Base-by-base conservation (phyloP, 2,329 filamentous ascomycete genomes). In the Monosporascus sp. region DNA sequence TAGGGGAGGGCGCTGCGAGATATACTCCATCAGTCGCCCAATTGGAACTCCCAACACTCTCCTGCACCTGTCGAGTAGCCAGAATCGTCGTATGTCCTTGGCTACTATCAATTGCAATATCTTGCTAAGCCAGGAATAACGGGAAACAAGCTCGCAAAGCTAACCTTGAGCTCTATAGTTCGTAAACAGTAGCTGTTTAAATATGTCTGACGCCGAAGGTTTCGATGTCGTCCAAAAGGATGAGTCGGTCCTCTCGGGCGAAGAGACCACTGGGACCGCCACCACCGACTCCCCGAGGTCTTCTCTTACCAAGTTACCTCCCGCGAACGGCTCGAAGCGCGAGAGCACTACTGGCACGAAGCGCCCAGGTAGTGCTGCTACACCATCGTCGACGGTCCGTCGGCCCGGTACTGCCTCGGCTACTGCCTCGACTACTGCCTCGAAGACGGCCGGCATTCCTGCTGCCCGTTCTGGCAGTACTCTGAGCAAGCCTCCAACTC, bases 181-280 rank as follows among this genome's bases (percentile, higher is more conserved):
- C 9, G n/a, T 7, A 22, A 46, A 27, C 8, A 46, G 43, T 50
- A 48, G 16, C 55, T 56, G 48, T 55, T 46, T 48, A 69, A 69
- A 38, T 58, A 78, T 78, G 76, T 76, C 76, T 62, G 76, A 79
- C 60, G 67, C 70, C 58, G 76, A 78, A 60, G 72, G 70, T 60
- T 70, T 73, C 65, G 75, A 77, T 56, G 70, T 72, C 54, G 68
- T 72, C 52, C 72, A 75, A 61, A 70, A 68, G 56, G 74, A 77
- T 38, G 74, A 75, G 58, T 72, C 68, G 47, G 57, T 70, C 53
- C 59, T 67, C 48, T 69, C 68, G 20, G 63, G 65, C 40, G 68
- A 69, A 49, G 68, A 71, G 56, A 66, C 65, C 9, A 61, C 66
- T 17, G 64, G 64, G 52, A 64, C 64, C 44, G 55, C 69, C 17